These are phyloP conservation scores for Cryptococcus hybrid DNA, from an alignment of 1,284 basidiomycete genomes.

Conservation along the genomic window DNA sequence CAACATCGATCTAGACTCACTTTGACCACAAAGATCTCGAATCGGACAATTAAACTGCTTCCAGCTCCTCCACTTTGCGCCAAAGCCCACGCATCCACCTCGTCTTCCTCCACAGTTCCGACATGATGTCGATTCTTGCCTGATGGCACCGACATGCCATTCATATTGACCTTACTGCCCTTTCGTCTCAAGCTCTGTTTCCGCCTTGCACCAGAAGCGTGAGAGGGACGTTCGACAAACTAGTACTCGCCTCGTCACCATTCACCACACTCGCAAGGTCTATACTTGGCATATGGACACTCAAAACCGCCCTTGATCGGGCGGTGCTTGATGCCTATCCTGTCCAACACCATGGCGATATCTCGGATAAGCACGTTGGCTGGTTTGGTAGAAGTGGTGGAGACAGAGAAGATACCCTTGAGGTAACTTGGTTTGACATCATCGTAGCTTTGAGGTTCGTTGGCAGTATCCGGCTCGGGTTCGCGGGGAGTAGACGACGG, in stretches of 20 bases:
- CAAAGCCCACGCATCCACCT: constrained; percentile 66
- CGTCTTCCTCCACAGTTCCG: constrained; percentile 55
- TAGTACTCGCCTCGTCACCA: constrained; percentile 41
- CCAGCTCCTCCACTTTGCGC: constrained; percentile 54
- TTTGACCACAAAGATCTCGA: constrained; percentile 94
- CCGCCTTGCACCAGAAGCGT: constrained; percentile 5
- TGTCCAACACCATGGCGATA: constrained; percentile 80
- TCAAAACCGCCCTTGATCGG: constrained; percentile 91
- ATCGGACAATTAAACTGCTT: constrained; percentile 76
- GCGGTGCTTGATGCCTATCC: constrained; percentile 91
- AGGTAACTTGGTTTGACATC: constrained; percentile 85
- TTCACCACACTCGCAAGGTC: constrained; percentile 70
- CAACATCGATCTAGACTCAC: constrained; percentile 54
- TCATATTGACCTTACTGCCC: constrained; percentile 13
- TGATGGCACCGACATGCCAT: constrained; percentile 6
- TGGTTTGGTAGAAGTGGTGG: constrained; percentile 90
- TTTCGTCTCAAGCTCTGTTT: constrained; percentile 24
- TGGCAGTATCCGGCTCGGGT: neutral
- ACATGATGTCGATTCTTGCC: too few relatives aligned
- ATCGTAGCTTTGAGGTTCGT: constrained; percentile 15
- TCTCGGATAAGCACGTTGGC: constrained; percentile 77
- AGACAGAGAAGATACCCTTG: constrained; percentile 89
- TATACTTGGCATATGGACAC: constrained; percentile 91
- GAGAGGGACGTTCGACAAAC: constrained; percentile 13
- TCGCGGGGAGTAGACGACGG: constrained; percentile 7